Base-by-base conservation (phyloP, 1,139 yeast genomes). In the Yamadazyma spencermartinsiae region DNA sequence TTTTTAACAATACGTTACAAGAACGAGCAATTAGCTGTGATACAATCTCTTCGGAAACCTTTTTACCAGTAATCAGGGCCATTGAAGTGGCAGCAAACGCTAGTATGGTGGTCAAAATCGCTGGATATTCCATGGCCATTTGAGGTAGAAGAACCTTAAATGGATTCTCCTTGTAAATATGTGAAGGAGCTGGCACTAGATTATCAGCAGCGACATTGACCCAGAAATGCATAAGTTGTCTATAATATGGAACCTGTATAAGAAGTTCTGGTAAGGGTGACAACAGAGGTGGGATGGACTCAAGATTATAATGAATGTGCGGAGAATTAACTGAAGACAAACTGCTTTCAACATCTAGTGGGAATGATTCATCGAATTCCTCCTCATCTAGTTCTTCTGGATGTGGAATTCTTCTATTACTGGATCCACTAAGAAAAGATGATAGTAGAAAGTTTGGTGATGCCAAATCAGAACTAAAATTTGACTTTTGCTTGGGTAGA, bases 141-240 rank as follows among this genome's bases (percentile, higher is more conserved):
- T 76, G 78, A 0, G 94, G 92, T 13, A 86, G 58, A 4, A 83
- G 60, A 6, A 74, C 72, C 43, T 74, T 74, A 60, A 85, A 84
- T 0, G 95, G 95, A 50, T 85, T 86, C 16, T 77, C 80, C 16
- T 61, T 67, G 52, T 82, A 81, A 3, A 74, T 52, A 13, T 65
- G 58, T 2, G 76, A 66, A 4, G 89, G 88, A 0, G 87, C 83
- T 0, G 94, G 92, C 4, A 83, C 88, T 26, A 85, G 63, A 30
- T 75, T 66, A 32, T 72, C 71, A 1, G 89, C 76, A 0, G 87
- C 85, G 10, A 79, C 77, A 39, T 77, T 68, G 12, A 82, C 63
- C 69, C 79, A 86, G 49, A 80, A 82, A 45, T 80, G 80, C 62
- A 85, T 79, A 16, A 82, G 63, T 39, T 76, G 76, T 29, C 80